Evolutionary conservation across 306 rosid genomes (phyloP).

Genomic region (Styphnolobium japonicum): DNA sequence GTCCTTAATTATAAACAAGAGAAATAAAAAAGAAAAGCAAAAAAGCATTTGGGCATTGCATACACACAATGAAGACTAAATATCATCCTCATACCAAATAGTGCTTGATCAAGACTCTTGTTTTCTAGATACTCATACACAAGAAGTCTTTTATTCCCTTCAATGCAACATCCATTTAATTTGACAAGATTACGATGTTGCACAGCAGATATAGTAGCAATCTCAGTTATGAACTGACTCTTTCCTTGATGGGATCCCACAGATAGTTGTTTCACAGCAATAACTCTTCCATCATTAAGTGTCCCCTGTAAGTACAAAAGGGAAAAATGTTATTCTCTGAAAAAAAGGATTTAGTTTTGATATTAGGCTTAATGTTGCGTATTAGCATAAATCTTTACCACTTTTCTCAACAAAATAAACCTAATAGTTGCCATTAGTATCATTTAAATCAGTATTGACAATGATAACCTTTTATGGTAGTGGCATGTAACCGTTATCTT

Average conservation of each 20-base stretch:
- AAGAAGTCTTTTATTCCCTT: conserved; percentile 67
- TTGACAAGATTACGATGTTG: conserved; percentile 85
- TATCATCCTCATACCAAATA: conserved; percentile 59
- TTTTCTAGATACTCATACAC: conserved; percentile 85
- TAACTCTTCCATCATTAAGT: conserved; percentile 69
- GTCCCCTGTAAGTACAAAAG: conserved; percentile 47
- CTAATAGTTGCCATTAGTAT: too few species aligned
- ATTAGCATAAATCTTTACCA: neutral
- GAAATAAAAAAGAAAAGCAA: neutral
- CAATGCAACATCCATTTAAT: conserved; percentile 73
- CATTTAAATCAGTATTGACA: neutral
- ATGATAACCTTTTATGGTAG: neutral
- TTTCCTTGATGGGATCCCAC: conserved; percentile 80
- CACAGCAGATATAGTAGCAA: conserved; percentile 81
- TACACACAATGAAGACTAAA: neutral
- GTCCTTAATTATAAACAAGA: neutral
- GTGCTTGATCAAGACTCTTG: conserved; percentile 83
- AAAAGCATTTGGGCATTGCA: neutral
- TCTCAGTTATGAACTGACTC: conserved; percentile 75
- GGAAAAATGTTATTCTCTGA: neutral
- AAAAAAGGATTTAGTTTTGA: neutral
- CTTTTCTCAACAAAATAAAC: neutral
- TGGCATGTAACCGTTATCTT: neutral
- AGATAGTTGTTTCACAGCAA: conserved; percentile 82
- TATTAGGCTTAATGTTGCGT: neutral